Conservation (phyloP, 2,329 filamentous ascomycete genomes). For the Microdochium nivale region DNA sequence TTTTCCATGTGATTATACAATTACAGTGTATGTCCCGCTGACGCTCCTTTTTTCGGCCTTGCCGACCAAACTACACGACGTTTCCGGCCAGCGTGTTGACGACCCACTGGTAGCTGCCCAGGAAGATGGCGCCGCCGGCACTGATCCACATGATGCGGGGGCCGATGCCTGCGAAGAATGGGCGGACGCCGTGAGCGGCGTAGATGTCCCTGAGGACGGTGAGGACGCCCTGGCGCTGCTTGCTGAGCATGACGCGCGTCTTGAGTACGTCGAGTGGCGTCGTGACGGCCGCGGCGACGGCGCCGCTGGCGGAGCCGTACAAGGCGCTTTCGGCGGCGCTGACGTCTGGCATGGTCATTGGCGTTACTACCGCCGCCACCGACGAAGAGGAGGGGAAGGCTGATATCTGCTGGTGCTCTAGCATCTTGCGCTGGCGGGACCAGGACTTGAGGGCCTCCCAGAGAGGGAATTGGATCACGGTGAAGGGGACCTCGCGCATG, state of each 20-base stretch:
- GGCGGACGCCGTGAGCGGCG: constrained; percentile 51
- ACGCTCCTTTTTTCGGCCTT: too few species aligned
- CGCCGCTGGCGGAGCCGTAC: constrained; percentile 77
- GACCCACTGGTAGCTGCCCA: constrained; percentile 87
- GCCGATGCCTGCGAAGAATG: constrained; percentile 69
- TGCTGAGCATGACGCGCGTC: constrained; percentile 88
- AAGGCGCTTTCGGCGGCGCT: constrained; percentile 71
- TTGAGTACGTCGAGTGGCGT: constrained; percentile 95
- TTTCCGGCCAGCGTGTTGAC: constrained; percentile 58
- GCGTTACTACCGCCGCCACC: constrained; percentile 7
- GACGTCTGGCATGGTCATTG: constrained; percentile 31
- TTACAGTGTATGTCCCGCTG: too few species aligned
- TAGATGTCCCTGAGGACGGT: constrained; percentile 57
- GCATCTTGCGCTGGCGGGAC: constrained; percentile 36
- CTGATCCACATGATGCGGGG: constrained; percentile 93
- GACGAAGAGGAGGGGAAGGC: background rate
- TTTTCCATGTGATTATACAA: constrained; percentile 3
- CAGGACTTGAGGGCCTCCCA: constrained; percentile 89
- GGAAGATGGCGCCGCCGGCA: constrained; percentile 85
- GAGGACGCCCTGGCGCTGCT: constrained; percentile 51
- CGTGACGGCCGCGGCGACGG: constrained; percentile 76
- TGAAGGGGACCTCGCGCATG: constrained; percentile 93
- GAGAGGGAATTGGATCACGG: constrained; percentile 91
- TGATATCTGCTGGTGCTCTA: background rate
- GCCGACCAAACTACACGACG: background rate